These are phyloP conservation scores for Prunus yedoensis DNA, from an alignment of 331 rosid species.

Conservation along the genomic window DNA sequence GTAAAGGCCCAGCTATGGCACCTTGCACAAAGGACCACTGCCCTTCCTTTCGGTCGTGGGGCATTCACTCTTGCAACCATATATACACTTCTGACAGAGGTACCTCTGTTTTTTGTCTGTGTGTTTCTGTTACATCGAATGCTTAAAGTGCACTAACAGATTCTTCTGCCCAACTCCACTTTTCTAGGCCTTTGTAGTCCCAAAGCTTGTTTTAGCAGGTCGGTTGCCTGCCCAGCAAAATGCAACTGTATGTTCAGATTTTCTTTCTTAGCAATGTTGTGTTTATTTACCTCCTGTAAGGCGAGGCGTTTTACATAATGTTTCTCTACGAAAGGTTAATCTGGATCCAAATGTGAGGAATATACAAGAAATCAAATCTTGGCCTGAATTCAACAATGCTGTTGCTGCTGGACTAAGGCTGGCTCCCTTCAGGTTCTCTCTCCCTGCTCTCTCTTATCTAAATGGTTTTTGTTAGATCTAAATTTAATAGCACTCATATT, in stretches of 20 bases:
- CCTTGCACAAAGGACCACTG: conserved; percentile 93
- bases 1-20: conserved; percentile 90
- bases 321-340: conserved; percentile 61
- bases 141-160: neutral
- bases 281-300: neutral
- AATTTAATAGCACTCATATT: conserved; percentile 9
- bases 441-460: neutral
- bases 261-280: conserved; percentile 9
- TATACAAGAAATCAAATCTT: conserved; percentile 81
- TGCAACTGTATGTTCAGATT: conserved; percentile 75
- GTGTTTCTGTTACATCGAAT: conserved; percentile 14
- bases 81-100: conserved; percentile 97
- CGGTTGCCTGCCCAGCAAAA: conserved; percentile 98
- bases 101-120: conserved; percentile 21
- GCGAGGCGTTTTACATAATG: neutral
- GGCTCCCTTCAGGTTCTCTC: conserved; percentile 87
- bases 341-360: conserved; percentile 84
- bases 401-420: conserved; percentile 96
- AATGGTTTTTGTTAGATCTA: conserved; percentile 6
- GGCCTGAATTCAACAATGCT: conserved; percentile 99
- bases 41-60: conserved; percentile 97
- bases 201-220: conserved; percentile 94
- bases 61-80: conserved; percentile 97
- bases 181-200: conserved; percentile 81
- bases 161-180: conserved; percentile 5